Conservation (phyloP, 345 rosid species). For the Melaleuca quinquenervia region DNA sequence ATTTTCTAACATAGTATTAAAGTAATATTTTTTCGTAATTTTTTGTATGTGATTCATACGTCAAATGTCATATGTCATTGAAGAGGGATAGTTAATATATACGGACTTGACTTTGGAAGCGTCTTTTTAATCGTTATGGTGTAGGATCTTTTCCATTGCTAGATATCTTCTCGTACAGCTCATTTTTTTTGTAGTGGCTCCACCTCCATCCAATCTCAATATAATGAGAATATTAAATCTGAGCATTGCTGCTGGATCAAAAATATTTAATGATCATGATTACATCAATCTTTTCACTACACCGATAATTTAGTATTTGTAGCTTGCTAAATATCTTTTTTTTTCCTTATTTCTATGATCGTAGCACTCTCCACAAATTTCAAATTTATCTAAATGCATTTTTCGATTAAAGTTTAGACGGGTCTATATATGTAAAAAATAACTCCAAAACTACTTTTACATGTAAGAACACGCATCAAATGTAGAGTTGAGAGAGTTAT, state of each 20-base stretch:
- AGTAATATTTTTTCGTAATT: accelerated
- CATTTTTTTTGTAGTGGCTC: background rate
- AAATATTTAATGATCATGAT: background rate
- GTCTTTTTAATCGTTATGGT: background rate
- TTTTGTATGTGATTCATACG: accelerated
- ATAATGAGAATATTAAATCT: background rate
- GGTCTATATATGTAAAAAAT: background rate
- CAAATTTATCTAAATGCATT: background rate
- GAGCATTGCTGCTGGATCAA: background rate
- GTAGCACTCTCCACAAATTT: background rate
- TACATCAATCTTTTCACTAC: background rate
- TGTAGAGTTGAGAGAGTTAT: background rate
- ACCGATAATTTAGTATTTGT: background rate
- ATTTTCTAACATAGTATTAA: background rate
- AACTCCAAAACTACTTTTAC: background rate
- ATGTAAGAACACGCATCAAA: background rate
- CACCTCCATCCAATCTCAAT: background rate
- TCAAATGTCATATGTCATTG: background rate
- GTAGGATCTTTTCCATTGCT: background rate
- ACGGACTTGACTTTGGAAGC: too few relatives aligned
- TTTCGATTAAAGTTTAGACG: background rate
- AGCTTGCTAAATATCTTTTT: background rate
- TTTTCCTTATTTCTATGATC: background rate
- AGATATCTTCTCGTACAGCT: background rate
- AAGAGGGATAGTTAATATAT: background rate